Percentiles rank a stretch among this genome's conserved stretches.
Evolutionary conservation across 225 moss, liverwort and hornwort species (phyloP).

Genomic region (Bryoerythrophyllum caledonicum): DNA sequence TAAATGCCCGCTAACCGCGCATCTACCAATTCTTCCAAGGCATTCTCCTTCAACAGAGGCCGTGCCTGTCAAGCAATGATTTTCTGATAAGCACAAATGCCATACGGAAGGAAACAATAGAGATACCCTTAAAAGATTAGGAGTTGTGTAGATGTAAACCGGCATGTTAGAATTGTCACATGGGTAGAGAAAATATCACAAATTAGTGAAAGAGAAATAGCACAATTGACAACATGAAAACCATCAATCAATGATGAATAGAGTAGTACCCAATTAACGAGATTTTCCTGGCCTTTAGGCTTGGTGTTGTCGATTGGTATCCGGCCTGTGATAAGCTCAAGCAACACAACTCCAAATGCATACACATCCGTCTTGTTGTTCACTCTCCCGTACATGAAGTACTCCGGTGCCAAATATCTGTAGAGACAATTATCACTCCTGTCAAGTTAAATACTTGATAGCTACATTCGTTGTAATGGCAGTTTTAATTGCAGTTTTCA

Average conservation of each 20-base stretch:
- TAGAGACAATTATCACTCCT: background rate
- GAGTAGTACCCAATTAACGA: slow-evolving; percentile 57
- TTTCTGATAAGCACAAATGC: too few relatives aligned
- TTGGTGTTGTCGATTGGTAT: slow-evolving; percentile 48
- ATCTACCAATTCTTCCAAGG: slow-evolving; percentile 47
- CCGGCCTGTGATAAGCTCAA: slow-evolving; percentile 63
- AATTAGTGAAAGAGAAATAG: too few relatives aligned
- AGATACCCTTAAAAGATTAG: background rate
- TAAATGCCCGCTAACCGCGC: slow-evolving; percentile 39
- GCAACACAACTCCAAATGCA: slow-evolving; percentile 62
- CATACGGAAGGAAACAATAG: too few relatives aligned
- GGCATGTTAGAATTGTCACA: too few relatives aligned
- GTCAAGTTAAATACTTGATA: background rate
- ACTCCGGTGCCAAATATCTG: slow-evolving; percentile 71
- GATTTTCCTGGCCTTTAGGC: slow-evolving; percentile 69
- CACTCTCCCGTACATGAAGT: slow-evolving; percentile 65
- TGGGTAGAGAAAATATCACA: too few relatives aligned
- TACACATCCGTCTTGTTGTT: slow-evolving; percentile 64
- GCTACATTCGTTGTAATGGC: background rate
- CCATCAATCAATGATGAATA: background rate
- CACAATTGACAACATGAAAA: too few relatives aligned
- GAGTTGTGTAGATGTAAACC: too few relatives aligned
- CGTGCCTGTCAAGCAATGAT: slow-evolving; percentile 36
- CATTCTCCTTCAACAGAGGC: slow-evolving; percentile 43
- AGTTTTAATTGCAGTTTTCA: too few relatives aligned